Base-by-base conservation (phyloP, 768 basidiomycete genomes). In the Termitomyces titanicus region DNA sequence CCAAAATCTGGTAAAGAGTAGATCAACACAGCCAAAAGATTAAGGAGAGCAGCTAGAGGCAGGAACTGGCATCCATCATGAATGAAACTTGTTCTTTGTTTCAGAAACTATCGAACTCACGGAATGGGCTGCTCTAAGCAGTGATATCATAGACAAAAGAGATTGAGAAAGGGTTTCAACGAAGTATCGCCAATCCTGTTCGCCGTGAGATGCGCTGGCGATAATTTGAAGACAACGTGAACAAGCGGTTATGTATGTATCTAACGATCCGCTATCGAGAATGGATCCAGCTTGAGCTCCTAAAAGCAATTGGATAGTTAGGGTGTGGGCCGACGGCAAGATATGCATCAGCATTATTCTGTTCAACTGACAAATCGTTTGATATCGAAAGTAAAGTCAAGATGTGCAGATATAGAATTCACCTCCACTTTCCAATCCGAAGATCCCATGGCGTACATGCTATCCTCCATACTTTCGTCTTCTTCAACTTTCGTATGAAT, bases 281-380 rank as follows among this genome's bases (percentile, higher is more conserved):
- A 64, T 52, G 11, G 60, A 27, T 1, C 68, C 60, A 1, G 74
- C 55, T 11, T 70, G 60, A 12, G 69, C 66, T 31, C 74, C 70
- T 48, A 86, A 67, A 24, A 89, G 74, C 18, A 74, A 59, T 56
- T 86, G 84, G 20, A 88, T 70, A 3, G 85, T 84, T 15, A 74
- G 67, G 20, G 73, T 66, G 4, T 64, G 64, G 6, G 67, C 71
- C 17, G 67, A 64, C 1, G 72, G 70, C 29, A 72, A 65, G 2
- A 72, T 71, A 66, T 90, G 88, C 0, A 79, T 81, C 51, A 89
- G 63, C n/a, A 89, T 66, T 27, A 86, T 73, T 39, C 79, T 75
- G 58, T 79, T 81, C 45, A 89, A 68, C 88, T 90, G 58, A 17
- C 17, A 62, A 61, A 48, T 45, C 46, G 31, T n/a, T 34, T 6